These are phyloP conservation scores for Suillus fuscotomentosus DNA, from an alignment of 768 basidiomycete species.

Conservation along the genomic window DNA sequence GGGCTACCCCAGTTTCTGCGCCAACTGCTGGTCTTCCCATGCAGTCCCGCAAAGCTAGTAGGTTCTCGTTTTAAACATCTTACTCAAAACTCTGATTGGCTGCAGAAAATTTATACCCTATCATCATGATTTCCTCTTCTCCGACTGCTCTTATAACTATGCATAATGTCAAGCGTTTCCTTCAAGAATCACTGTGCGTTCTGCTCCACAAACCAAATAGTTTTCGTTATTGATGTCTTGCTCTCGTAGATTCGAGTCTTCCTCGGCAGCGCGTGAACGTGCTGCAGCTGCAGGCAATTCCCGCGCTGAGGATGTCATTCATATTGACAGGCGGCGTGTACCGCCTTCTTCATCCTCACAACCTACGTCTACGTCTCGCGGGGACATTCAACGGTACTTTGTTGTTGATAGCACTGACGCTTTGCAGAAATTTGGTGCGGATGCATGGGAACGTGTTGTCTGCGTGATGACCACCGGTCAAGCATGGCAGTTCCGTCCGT, in stretches of 20 bases:
- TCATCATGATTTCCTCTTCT: conserved; percentile 94
- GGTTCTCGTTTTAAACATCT: conserved; percentile 22
- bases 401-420: conserved; percentile 94
- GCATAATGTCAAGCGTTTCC: conserved; percentile 93
- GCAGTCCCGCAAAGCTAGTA: conserved; percentile 70
- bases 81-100: not conserved
- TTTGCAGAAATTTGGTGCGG: conserved; percentile 85
- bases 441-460: conserved; percentile 96
- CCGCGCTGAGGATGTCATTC: conserved; percentile 78
- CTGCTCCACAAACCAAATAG: not conserved
- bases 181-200: conserved; percentile 82
- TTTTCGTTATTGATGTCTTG: not conserved
- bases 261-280: conserved; percentile 70
- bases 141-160: conserved; percentile 95
- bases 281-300: conserved; percentile 69
- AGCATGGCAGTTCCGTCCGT: conserved; percentile 96
- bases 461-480: conserved; percentile 99
- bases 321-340: conserved; percentile 86
- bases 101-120: conserved; percentile 78
- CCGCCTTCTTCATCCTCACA: conserved; percentile 25
- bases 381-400: conserved; percentile 64
- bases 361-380: conserved; percentile 20
- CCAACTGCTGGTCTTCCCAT: conserved; percentile 37
- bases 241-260: conserved; percentile 61
- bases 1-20: conserved; percentile 39